Evolutionary conservation across 1,284 basidiomycete genomes (phyloP).

Genomic region (Fistulina hepatica): DNA sequence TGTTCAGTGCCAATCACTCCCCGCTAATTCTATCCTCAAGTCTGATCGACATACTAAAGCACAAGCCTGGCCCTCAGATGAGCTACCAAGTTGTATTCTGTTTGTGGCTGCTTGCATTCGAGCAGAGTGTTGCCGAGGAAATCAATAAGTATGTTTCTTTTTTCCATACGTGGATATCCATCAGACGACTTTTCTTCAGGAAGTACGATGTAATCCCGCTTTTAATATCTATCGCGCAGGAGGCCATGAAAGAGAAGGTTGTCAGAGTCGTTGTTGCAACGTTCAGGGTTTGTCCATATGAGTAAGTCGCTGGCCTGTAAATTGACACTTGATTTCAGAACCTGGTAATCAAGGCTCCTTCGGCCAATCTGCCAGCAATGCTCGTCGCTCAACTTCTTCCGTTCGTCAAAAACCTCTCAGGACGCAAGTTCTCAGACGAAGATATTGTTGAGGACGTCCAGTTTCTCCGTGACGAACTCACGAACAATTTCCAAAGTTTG

Average conservation of each 20-base stretch:
- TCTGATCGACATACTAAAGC: slow-evolving; percentile 67
- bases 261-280: slow-evolving; percentile 92
- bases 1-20: not conserved
- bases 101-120: slow-evolving; percentile 91
- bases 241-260: slow-evolving; percentile 95
- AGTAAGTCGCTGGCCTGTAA: slow-evolving; percentile 1
- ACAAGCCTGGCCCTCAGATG: slow-evolving; percentile 80
- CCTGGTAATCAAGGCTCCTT: slow-evolving; percentile 72
- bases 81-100: slow-evolving; percentile 90
- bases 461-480: slow-evolving; percentile 76
- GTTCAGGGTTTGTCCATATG: slow-evolving; percentile 50
- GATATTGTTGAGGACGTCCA: slow-evolving; percentile 89
- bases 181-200: slow-evolving; percentile 29
- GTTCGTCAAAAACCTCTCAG: slow-evolving; percentile 74
- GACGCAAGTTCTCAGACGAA: slow-evolving; percentile 90
- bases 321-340: slow-evolving; percentile 42
- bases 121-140: slow-evolving; percentile 72
- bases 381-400: slow-evolving; percentile 81
- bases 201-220: slow-evolving; percentile 87
- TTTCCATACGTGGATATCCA: not conserved
- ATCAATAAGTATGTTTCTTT: slow-evolving; percentile 60
- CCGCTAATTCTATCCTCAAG: slow-evolving; percentile 28
- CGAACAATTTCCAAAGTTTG: slow-evolving; percentile 74
- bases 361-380: slow-evolving; percentile 85
- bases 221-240: slow-evolving; percentile 78